These are phyloP conservation scores for Aspergillus ustus DNA, from an alignment of 2,329 filamentous ascomycete species.

Conservation along the genomic window DNA sequence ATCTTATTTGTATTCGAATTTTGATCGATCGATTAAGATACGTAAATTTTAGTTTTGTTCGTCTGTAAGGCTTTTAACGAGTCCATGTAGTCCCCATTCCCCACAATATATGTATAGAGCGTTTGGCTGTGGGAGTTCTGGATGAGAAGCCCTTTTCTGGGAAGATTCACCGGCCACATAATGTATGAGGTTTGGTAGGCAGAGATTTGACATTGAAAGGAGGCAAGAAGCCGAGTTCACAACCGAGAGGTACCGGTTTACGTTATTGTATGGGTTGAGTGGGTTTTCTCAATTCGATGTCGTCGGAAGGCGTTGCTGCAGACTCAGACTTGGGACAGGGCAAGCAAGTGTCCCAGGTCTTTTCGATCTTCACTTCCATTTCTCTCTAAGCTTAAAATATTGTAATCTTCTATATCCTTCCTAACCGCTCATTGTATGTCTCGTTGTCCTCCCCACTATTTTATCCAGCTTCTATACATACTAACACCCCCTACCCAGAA, in stretches of 20 bases:
- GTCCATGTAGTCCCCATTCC: too few relatives aligned
- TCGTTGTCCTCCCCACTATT: not conserved
- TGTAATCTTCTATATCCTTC: not conserved
- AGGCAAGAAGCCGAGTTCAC: not conserved
- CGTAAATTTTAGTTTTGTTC: not conserved
- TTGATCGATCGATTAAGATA: not conserved
- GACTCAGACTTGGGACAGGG: not conserved
- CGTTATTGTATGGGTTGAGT: not conserved
- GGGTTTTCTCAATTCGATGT: slow-evolving; percentile 7
- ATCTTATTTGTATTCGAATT: not conserved
- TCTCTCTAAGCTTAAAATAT: not conserved
- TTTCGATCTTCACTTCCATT: not conserved
- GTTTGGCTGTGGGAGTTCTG: too few relatives aligned
- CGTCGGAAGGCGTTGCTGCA: slow-evolving; percentile 16
- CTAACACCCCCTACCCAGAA: slow-evolving; percentile 9
- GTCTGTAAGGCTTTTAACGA: not conserved
- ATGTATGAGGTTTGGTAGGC: too few relatives aligned
- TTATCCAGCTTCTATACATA: not conserved
- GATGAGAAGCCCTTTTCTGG: too few relatives aligned
- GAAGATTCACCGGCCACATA: too few relatives aligned
- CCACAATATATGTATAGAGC: too few relatives aligned
- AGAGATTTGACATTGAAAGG: too few relatives aligned
- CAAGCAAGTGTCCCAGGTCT: not conserved
- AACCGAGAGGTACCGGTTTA: not conserved
- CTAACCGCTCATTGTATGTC: not conserved